Base-by-base conservation (phyloP, 2,329 filamentous ascomycete species). In the Verticillium albo-atrum region DNA sequence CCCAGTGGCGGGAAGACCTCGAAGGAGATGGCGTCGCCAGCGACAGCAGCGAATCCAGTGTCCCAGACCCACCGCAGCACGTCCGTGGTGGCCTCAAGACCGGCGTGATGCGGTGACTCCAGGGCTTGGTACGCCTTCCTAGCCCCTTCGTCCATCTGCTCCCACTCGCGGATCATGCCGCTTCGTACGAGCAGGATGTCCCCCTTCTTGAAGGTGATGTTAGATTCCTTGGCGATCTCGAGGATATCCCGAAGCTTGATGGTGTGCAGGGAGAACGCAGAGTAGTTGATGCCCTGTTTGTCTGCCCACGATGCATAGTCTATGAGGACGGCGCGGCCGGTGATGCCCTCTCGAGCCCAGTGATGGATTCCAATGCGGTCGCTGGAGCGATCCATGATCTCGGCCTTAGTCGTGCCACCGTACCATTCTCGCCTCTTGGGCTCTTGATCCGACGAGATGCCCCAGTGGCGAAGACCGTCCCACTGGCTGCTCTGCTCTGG, bases 221-320 rank as follows among this genome's bases (percentile, higher is more conserved):
- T 71, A 54, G 72, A 73, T 58, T 77, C 74, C 7, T 70, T 63
- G 1, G 79, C 78, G 15, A 60, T 42, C 37, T 53, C 54, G n/a
- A 35, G 28, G 12, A 64, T 55, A 26, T 63, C 60, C 7, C 12
- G 7, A 3, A 68, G 64, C 42, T 68, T 68, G 68, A 89, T 87
- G 30, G 77, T 75, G 66, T 85, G 75, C 1, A 77, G 74, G 3
- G 77, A 76, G 57, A 85, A 79, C 1, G 84, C 77, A 63, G 83
- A 75, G 62, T 81, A 83, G 4, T 71, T 61, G 34, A 81, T 79
- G n/a, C 78, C 76, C 58, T 81, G 78, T 17, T 75, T 75, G 57
- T 80, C 75, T 20, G 81, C 78, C 62, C 80, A 85, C 26, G 72
- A 63, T 5, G 74, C 77, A 58, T 80, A 86, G 67, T 87, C 84